Conservation (phyloP, 2,329 filamentous ascomycete species). For the Biscogniauxia sp. region DNA sequence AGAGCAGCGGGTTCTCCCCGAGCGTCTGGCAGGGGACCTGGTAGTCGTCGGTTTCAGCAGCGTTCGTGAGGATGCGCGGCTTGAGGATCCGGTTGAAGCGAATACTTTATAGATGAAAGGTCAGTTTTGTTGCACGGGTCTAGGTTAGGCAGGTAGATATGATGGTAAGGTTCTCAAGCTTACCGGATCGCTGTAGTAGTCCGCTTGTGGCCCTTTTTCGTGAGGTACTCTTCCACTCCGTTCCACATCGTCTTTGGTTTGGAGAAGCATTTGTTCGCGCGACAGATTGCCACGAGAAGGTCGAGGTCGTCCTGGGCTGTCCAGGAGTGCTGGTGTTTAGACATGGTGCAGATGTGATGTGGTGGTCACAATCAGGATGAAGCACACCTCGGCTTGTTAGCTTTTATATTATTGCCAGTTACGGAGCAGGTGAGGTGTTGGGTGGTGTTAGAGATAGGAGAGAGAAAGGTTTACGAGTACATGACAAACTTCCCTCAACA, state of each 20-base stretch:
- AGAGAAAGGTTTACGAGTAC: no score
- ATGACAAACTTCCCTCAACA: no score
- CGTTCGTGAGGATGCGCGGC: background rate
- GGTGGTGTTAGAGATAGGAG: no score
- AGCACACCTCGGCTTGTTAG: background rate
- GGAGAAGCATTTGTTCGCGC: background rate
- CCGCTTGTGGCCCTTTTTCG: background rate
- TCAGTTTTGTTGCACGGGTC: background rate
- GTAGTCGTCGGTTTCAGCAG: background rate
- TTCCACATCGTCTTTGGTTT: background rate
- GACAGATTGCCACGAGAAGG: background rate
- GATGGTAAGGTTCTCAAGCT: background rate
- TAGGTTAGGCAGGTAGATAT: background rate
- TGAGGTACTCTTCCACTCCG: background rate
- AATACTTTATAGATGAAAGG: background rate
- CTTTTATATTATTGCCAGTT: no score
- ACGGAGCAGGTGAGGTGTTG: no score
- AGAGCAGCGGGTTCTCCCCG: background rate
- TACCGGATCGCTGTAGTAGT: background rate
- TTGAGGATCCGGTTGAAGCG: background rate
- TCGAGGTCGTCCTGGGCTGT: background rate
- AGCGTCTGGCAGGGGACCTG: background rate
- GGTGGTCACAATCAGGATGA: background rate
- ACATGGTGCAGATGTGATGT: background rate
- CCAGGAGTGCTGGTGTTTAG: background rate